phyloP scores from a whole-genome alignment of 2,329 filamentous ascomycete species.

The Celoporthe dispersa region DNA sequence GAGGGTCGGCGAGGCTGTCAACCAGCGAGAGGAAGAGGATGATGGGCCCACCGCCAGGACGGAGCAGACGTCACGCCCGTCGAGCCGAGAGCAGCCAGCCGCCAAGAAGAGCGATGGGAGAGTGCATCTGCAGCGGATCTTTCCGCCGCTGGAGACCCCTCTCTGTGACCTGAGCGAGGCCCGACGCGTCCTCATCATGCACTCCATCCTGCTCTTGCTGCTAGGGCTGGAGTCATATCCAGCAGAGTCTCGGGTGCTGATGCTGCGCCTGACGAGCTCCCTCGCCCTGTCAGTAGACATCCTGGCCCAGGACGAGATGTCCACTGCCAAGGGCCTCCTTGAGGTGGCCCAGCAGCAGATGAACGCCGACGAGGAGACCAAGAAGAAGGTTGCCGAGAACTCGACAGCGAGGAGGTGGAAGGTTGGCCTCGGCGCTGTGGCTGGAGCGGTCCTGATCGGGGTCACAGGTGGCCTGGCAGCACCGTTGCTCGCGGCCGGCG shows the following conservation, averaged over 20 bases:
- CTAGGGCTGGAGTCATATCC: conserved; percentile 76
- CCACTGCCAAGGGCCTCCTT: conserved; percentile 76
- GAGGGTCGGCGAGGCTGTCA: conserved; percentile 68
- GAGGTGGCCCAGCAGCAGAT: conserved; percentile 61
- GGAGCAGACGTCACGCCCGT: conserved; percentile 51
- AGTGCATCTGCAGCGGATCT: conserved; percentile 52
- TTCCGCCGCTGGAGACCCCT: conserved; percentile 58
- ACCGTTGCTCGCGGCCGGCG: conserved; percentile 81
- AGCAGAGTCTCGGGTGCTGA: conserved; percentile 71
- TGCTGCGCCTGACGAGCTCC: conserved; percentile 70
- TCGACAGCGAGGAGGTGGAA: conserved; percentile 80
- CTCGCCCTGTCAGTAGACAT: conserved; percentile 66
- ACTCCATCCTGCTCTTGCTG: conserved; percentile 67
- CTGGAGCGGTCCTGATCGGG: conserved; percentile 87
- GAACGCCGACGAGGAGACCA: conserved; percentile 76
- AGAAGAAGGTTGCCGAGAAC: conserved; percentile 73
- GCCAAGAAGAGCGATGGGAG: conserved; percentile 43
- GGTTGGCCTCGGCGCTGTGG: conserved; percentile 85
- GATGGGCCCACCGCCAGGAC: conserved; percentile 44
- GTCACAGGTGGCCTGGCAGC: conserved; percentile 88
- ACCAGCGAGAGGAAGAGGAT: conserved; percentile 54
- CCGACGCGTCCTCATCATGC: conserved; percentile 37
- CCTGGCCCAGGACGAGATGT: conserved; percentile 72
- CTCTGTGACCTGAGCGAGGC: conserved; percentile 52
- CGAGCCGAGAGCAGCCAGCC: conserved; percentile 45